Evolutionary conservation across 2,329 filamentous ascomycete species (phyloP), one percentile per base, ranked within the genome.

Genomic region (Phialophora chinensis): DNA sequence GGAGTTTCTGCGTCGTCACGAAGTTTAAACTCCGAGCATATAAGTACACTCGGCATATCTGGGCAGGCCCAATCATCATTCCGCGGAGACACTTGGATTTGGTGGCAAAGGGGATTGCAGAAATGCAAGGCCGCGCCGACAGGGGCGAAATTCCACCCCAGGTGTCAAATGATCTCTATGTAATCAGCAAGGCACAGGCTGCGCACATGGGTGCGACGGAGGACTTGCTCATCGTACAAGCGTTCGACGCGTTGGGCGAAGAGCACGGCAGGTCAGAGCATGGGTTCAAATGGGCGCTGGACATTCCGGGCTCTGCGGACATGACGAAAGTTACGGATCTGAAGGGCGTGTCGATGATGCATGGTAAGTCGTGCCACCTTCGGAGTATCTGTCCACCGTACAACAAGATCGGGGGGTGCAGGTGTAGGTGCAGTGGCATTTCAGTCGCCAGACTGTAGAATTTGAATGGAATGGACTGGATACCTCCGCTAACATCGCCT

Each of bases 1-100:
- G 76, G 1, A 69, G 69, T 52, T 73, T 73, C 49, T 60, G 65
- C 31, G 31, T 60, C 23, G 67, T 63, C 11, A 66, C 65, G 12
- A 60, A 49, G 29, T 66, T 69, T 53, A 67, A 68, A 29, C 67
- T 69, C 35, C 57, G 58, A 4, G 67, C 65, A 17, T 54, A 64
- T 12, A 52, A 12, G 14, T 63, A n/a, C 27, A 56, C 65, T 11
- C 47, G 60, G 42, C 55, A 65, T 20, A 54, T 69, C 25, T 69
- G 47, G 50, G 65, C 44, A 10, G 67, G 67, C 0, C 65, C 60
- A 2, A 69, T 69, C 52, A 35, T 69, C 25, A 53, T 69, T 4
- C 67, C 65, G 35, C 53, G 65, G 7, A 38, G 29, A 12, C 60
- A 67, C 49, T 50, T 62, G 23, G 14, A 25, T 20, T 56, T 62